phyloP scores from a whole-genome alignment of 305 asterid species.

The Rubia tinctorum region DNA sequence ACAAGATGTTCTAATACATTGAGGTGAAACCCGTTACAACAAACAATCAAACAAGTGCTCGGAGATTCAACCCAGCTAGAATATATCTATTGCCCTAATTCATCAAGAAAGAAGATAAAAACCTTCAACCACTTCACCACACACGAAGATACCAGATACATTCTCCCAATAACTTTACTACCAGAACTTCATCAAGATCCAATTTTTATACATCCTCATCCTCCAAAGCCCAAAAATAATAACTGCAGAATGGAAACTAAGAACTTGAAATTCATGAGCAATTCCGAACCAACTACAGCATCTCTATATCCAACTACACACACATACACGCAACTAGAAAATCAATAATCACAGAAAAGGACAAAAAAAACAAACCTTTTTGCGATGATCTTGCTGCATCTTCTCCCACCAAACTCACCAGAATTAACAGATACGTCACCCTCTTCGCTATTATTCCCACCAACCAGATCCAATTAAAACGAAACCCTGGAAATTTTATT shows the following conservation, averaged over 20 bases:
- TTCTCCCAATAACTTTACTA: background rate
- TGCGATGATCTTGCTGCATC: slow-evolving; percentile 48
- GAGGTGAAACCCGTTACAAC: background rate
- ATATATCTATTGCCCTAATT: background rate
- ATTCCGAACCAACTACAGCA: slow-evolving; percentile 3
- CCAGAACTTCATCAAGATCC: background rate
- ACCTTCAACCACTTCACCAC: background rate
- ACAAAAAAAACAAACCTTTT: slow-evolving; percentile 26
- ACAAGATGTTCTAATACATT: background rate
- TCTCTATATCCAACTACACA: background rate
- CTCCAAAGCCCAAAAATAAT: background rate
- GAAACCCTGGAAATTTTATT: background rate
- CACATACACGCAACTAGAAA: background rate
- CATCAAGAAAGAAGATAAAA: background rate
- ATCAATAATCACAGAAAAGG: background rate
- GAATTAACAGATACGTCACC: background rate
- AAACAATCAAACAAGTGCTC: background rate
- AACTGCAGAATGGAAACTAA: background rate
- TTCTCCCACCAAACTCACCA: slow-evolving; percentile 22
- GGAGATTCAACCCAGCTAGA: background rate
- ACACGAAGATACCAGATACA: background rate
- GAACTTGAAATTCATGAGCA: background rate
- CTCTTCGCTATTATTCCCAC: slow-evolving; percentile 7
- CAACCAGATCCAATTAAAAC: slow-evolving; percentile 17
- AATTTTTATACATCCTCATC: slow-evolving; percentile 5